A percentile compares a stretch with the other conserved stretches of the same genome.
These are phyloP conservation scores for Trichoderma polysporum DNA, from an alignment of 2,329 filamentous ascomycete genomes.

Conservation along the genomic window DNA sequence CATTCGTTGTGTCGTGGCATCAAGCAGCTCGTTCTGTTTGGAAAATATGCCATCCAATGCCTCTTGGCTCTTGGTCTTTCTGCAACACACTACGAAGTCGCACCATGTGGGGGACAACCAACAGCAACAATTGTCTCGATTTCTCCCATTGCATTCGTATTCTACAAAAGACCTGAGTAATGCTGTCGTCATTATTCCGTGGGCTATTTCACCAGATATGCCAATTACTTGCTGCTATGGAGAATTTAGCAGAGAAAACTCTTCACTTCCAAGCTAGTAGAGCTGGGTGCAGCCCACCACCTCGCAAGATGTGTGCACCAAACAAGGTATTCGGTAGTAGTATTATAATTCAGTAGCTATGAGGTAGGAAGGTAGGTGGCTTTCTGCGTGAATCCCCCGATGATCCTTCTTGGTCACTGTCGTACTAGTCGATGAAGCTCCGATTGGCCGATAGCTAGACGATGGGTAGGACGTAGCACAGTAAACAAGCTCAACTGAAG, in stretches of 20 bases:
- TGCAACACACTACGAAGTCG: background rate
- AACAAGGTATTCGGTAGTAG: background rate
- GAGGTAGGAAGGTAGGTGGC: background rate
- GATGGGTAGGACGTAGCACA: background rate
- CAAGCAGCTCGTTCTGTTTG: background rate
- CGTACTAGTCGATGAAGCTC: background rate
- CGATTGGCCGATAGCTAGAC: background rate
- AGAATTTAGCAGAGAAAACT: background rate
- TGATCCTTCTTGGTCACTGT: conserved; percentile 5
- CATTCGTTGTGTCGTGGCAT: background rate
- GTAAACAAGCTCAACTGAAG: background rate
- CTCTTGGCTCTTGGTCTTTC: background rate
- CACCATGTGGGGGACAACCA: background rate
- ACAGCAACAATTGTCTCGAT: background rate
- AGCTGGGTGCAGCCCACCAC: background rate
- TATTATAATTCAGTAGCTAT: background rate
- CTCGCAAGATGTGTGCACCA: background rate
- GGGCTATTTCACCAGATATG: background rate
- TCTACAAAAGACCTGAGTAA: background rate
- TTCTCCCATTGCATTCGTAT: background rate
- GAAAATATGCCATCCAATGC: background rate
- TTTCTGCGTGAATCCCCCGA: background rate
- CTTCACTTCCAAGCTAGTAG: background rate
- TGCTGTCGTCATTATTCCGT: conserved; percentile 1
- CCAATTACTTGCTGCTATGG: background rate